phyloP scores from a whole-genome alignment of 2,329 filamentous ascomycete species.

The Pyrenochaeta sp. region DNA sequence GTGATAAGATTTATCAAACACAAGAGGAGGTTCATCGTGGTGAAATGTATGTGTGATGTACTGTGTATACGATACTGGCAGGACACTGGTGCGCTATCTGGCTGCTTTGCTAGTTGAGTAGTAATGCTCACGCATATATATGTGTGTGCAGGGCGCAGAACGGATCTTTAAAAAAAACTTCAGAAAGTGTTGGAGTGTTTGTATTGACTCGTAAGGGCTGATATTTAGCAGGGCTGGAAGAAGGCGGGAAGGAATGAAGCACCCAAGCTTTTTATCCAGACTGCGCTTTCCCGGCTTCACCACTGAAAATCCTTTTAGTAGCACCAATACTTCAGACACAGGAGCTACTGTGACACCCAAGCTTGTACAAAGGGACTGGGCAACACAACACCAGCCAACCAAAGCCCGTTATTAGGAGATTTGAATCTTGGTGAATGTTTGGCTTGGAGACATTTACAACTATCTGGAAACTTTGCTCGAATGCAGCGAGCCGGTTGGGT shows the following conservation, averaged over 20 bases:
- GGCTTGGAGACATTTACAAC: background rate
- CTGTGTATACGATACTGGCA: background rate
- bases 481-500: too few relatives aligned
- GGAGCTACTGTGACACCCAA: background rate
- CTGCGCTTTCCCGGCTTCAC: background rate
- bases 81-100: background rate
- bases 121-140: too few relatives aligned
- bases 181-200: background rate
- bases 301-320: background rate
- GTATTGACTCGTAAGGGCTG: background rate
- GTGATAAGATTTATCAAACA: conserved; percentile 1
- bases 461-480: background rate
- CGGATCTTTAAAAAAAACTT: background rate
- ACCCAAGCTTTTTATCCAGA: background rate
- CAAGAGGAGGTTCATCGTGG: conserved; percentile 11
- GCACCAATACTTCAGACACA: background rate
- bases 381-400: conserved; percentile 3
- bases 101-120: background rate
- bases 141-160: too few relatives aligned
- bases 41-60: background rate
- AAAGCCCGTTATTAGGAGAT: background rate
- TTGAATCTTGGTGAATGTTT: background rate
- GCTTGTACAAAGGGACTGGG: background rate
- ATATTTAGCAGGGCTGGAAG: background rate
- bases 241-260: conserved; percentile 10